Evolutionary conservation across 768 basidiomycete species (phyloP), one percentile per base, ranked within the genome.

Genomic region (Goffeauzyma gilvescens): DNA sequence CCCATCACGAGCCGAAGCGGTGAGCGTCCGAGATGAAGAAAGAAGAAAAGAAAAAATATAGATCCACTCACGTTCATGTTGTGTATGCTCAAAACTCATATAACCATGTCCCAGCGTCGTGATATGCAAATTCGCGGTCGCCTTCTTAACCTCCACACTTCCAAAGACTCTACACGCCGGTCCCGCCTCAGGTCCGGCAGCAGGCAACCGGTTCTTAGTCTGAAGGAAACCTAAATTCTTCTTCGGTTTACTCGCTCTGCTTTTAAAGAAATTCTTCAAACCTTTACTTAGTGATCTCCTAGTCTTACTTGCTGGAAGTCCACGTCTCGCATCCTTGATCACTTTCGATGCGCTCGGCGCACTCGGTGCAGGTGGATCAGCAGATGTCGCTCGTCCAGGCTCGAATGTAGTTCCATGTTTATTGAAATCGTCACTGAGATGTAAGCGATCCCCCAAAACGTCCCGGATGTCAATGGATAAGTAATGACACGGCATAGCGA

Each of bases 81-180:
- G 80, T 5, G 87, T 81, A 60, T 96, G 89, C 44, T 82, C 72
- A 46, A 71, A 69, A 50, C 81, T 85, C 33, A 78, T 70, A 57
- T 98, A 98, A 18, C 90, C 90, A 62, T 98, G 90, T 0, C 90
- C 90, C 7, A 89, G 70, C 0, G 85, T 85, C 2, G 90, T 98
- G 32, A 98, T 72, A 55, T 98, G 90, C 40, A 98, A 62, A 58
- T 98, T 98, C 5, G 81, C 84, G 22, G 85, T 93, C 0, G 93
- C 86, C 50, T 82, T 81, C 65, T 87, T 93, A 6, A 86, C 81
- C 9, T 67, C 61, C 10, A 90, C 68, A 15, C 77, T 76, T 2
- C 90, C 90, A 54, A 75, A 83, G 5, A 95, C 74, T 45, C 90
- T 67, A 63, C 90, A 96, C 0, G 87, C 84, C 35, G 69, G 73